Percentiles rank a stretch among this genome's conserved stretches.
Conservation (phyloP, 495 filamentous ascomycete genomes). For the Aspergillus heteromorphus region DNA sequence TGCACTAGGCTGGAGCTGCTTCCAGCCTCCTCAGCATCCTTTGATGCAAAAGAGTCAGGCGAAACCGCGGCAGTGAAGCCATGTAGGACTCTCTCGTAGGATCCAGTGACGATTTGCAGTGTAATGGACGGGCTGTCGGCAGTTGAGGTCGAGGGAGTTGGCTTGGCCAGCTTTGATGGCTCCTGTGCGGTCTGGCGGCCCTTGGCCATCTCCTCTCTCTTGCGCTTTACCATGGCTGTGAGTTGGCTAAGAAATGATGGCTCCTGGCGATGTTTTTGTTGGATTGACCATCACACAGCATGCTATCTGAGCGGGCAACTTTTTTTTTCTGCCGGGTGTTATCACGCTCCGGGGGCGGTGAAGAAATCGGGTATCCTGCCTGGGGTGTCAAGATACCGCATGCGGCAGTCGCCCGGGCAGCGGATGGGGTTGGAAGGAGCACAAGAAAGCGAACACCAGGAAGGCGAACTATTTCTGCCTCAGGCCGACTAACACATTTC, state of each 20-base stretch:
- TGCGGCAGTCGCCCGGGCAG: not conserved
- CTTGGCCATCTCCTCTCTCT: constrained; percentile 50
- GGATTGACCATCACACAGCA: constrained; percentile 10
- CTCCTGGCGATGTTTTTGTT: constrained; percentile 5
- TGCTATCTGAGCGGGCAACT: constrained; percentile 15
- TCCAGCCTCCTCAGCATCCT: constrained; percentile 15
- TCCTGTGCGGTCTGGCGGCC: constrained; percentile 25
- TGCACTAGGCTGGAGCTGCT: constrained; percentile 40
- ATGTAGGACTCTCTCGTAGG: constrained; percentile 91
- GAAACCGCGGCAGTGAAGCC: constrained; percentile 75
- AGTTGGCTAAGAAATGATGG: constrained; percentile 4
- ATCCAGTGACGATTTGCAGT: constrained; percentile 86
- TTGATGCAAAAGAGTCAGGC: constrained; percentile 20
- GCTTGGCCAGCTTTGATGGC: constrained; percentile 32
- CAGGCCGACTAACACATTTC: not conserved
- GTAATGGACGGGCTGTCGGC: constrained; percentile 40
- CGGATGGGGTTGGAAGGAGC: not conserved
- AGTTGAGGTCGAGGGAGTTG: constrained; percentile 14
- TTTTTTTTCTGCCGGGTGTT: constrained; percentile 23
- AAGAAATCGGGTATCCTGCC: not conserved
- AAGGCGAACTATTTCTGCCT: not conserved
- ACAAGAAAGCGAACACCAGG: not conserved
- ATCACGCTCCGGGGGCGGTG: constrained; percentile 5
- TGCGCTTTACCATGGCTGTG: constrained; percentile 67
- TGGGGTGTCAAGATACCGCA: not conserved